A percentile compares a stretch with the other conserved stretches of the same genome.
These are phyloP conservation scores for Eragrostis nindensis DNA, from an alignment of 176 grass and related monocot genomes.

Conservation along the genomic window DNA sequence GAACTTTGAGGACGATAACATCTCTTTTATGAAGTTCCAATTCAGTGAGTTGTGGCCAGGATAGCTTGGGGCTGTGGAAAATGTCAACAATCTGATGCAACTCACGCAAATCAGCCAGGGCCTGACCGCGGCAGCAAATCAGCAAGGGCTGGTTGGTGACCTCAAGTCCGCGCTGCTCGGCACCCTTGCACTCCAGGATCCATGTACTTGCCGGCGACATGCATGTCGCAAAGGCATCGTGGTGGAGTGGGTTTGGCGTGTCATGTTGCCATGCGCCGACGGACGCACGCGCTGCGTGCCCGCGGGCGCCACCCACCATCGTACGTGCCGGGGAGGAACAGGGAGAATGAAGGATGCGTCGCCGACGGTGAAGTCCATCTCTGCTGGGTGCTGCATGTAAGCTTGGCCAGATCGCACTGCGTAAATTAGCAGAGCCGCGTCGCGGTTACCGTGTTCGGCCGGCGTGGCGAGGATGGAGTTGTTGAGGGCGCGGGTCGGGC, in stretches of 20 bases:
- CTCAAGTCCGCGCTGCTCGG: neutral
- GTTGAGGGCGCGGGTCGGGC: slow-evolving; percentile 17
- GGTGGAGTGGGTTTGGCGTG: too few species aligned
- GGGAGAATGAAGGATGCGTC: slow-evolving; percentile 2
- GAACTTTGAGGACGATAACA: neutral
- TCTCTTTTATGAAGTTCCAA: neutral
- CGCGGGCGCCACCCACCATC: too few species aligned
- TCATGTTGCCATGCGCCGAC: too few species aligned
- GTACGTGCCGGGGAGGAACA: too few species aligned
- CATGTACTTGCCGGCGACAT: too few species aligned
- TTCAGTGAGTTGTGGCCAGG: neutral
- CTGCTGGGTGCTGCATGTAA: too few species aligned
- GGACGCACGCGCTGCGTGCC: too few species aligned
- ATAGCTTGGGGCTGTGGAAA: neutral
- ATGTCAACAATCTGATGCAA: neutral
- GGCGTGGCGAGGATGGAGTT: slow-evolving; percentile 49
- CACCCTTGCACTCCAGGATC: slow-evolving; percentile 31
- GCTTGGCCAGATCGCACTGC: neutral
- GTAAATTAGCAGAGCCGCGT: neutral
- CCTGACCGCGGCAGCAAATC: neutral
- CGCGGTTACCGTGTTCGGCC: slow-evolving; percentile 54
- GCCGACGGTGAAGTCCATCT: slow-evolving; percentile 47
- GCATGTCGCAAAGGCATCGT: too few species aligned
- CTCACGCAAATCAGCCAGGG: neutral
- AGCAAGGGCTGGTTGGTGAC: neutral